Percentiles rank a stretch among this genome's conserved stretches.
Conservation (phyloP, 192 early-diverging fungal species). For the Coemansia sp. region DNA sequence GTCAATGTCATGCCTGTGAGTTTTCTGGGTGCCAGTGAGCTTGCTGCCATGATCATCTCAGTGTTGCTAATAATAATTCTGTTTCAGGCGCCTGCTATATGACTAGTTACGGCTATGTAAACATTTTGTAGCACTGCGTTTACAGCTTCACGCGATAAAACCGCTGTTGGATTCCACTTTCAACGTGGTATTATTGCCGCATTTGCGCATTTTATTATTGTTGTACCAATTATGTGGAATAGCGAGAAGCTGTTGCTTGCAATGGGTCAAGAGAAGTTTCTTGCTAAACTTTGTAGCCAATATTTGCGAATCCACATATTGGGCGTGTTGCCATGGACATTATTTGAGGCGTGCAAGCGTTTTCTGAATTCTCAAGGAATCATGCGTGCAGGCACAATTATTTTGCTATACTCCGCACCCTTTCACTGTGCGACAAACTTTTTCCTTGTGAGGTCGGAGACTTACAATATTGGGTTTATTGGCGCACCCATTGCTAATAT, state of each 20-base stretch:
- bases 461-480: constrained; percentile 66
- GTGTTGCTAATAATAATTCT: neutral
- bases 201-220: constrained; percentile 51
- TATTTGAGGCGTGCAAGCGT: constrained; percentile 76
- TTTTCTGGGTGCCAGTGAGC: constrained; percentile 1
- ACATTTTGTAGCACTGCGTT: neutral
- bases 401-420: constrained; percentile 64
- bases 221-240: constrained; percentile 64
- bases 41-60: constrained; percentile 7
- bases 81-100: neutral
- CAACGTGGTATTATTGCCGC: constrained; percentile 10
- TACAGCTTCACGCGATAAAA: constrained; percentile 11
- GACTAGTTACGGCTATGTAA: constrained; percentile 6
- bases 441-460: constrained; percentile 64
- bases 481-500: constrained; percentile 77
- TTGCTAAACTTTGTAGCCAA: constrained; percentile 58
- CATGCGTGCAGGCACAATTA: constrained; percentile 75
- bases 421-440: constrained; percentile 75
- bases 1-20: constrained; percentile 3
- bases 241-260: constrained; percentile 67
- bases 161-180: constrained; percentile 12
- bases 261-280: constrained; percentile 66
- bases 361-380: constrained; percentile 78
- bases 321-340: constrained; percentile 68
- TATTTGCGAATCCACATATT: constrained; percentile 66